These are phyloP conservation scores for Handroanthus guayacan DNA, from an alignment of 257 asterid species.

Conservation along the genomic window DNA sequence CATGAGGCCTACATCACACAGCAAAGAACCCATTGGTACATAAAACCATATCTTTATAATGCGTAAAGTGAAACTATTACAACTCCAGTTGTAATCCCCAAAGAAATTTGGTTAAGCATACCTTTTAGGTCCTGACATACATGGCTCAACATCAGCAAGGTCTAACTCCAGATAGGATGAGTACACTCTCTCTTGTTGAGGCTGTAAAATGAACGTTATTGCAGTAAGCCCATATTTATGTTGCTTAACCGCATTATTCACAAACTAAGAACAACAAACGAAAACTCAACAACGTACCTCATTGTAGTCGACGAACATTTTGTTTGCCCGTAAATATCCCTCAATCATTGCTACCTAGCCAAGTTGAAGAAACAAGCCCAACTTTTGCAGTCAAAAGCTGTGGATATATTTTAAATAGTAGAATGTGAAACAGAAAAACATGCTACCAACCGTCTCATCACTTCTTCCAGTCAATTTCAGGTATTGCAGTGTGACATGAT, in stretches of 20 bases:
- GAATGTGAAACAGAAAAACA: constrained; percentile 1
- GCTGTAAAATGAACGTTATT: constrained; percentile 49
- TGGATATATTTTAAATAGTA: background rate
- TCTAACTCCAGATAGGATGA: constrained; percentile 77
- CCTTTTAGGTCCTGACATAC: constrained; percentile 96
- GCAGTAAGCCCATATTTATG: constrained; percentile 23
- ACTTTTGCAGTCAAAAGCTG: constrained; percentile 3
- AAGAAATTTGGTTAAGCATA: constrained; percentile 23
- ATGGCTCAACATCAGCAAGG: constrained; percentile 79
- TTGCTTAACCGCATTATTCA: constrained; percentile 13
- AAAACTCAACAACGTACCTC: constrained; percentile 52
- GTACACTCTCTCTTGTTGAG: constrained; percentile 80
- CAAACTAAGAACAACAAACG: background rate
- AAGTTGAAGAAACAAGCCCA: constrained; percentile 33
- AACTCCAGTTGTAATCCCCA: background rate
- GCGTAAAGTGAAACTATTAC: constrained; percentile 38
- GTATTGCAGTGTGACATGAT: constrained; percentile 83
- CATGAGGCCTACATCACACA: constrained; percentile 69
- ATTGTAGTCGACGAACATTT: constrained; percentile 81
- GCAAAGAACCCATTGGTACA: constrained; percentile 10
- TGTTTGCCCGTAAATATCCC: constrained; percentile 82
- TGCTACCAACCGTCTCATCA: constrained; percentile 67
- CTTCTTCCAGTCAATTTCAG: constrained; percentile 88
- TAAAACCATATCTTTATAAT: background rate
- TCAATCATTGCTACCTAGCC: constrained; percentile 83